Conservation (phyloP, 2,329 filamentous ascomycete genomes). For the Cercospora sp. region DNA sequence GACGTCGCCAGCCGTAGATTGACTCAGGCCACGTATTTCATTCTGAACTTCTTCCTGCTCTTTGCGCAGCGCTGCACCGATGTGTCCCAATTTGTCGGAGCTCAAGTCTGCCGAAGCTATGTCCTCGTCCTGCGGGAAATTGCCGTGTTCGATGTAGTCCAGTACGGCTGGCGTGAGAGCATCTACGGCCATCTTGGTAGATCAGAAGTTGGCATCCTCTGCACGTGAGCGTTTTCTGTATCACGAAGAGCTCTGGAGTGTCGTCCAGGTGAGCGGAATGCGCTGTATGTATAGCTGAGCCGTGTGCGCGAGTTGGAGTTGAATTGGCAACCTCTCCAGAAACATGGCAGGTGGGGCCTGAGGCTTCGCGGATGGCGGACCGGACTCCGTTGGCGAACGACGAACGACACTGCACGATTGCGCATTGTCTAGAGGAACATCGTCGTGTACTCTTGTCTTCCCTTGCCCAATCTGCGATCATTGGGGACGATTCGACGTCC, state of each 20-base stretch:
- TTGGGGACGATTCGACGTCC: not conserved
- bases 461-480: not conserved
- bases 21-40: constrained; percentile 74
- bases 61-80: constrained; percentile 53
- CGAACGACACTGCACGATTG: not conserved
- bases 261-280: not conserved
- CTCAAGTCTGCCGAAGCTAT: constrained; percentile 56
- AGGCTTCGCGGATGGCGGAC: not conserved
- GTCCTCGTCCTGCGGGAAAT: constrained; percentile 58
- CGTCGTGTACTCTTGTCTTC: not conserved
- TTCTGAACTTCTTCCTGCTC: constrained; percentile 58
- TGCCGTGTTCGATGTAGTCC: constrained; percentile 59
- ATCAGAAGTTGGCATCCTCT: not conserved
- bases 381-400: not conserved
- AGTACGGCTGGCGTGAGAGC: constrained; percentile 61
- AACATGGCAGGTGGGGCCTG: not conserved
- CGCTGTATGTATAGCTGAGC: not conserved
- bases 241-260: not conserved
- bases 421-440: not conserved
- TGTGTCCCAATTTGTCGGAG: constrained; percentile 49
- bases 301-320: not conserved
- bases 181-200: constrained; percentile 23
- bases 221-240: not conserved
- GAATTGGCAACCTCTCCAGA: not conserved
- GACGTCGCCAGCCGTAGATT: constrained; percentile 74